Evolutionary conservation across 495 filamentous ascomycete species (phyloP), one percentile per base, ranked within the genome.

Genomic region (Aspergillus ostianus): DNA sequence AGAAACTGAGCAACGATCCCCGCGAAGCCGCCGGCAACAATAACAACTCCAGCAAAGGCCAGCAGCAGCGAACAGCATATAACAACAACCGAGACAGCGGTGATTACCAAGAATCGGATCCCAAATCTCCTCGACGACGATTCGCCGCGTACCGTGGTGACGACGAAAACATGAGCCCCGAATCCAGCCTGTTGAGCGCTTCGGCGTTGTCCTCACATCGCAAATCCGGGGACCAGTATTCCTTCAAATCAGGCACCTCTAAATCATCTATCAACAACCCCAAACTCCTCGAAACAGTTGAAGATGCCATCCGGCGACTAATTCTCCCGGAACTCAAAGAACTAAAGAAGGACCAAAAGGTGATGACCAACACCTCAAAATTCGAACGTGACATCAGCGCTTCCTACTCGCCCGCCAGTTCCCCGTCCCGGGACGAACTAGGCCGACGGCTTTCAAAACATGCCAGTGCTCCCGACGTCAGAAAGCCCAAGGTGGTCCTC

Each of bases 261-360:
- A 90, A 86, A 56, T 91, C 92, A 7, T 94, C 91, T 0, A 88
- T 96, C 73, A 97, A 95, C 74, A 97, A 98, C 68, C 93, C 93
- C 0, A 95, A 90, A 62, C 75, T 98, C n/a, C 83, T 98, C 6
- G 91, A 95, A 70, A 93, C 92, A 0, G 93, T 98, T 8, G 93
- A 98, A 73, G 93, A 97, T 77, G 92, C 94, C 20, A 98, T 98
- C 63, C 88, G 90, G 52, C 84, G 93, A 48, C 77, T 98, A 51
- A 96, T 98, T 52, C 75, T 98, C 2, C 95, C 94, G 0, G 93
- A 98, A 69, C 80, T 98, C 50, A 91, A 91, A 55, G 90, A 90
- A 30, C 79, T 98, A 49, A 97, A 96, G 73, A 85, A 90, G 67
- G 91, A 96, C 65, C 90, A 95, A 68, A 91, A 87, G 60, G 78